Evolutionary conservation across 2,329 filamentous ascomycete genomes (phyloP), one percentile per base, ranked within the genome.

Genomic region (Mycosphaerella sp.): DNA sequence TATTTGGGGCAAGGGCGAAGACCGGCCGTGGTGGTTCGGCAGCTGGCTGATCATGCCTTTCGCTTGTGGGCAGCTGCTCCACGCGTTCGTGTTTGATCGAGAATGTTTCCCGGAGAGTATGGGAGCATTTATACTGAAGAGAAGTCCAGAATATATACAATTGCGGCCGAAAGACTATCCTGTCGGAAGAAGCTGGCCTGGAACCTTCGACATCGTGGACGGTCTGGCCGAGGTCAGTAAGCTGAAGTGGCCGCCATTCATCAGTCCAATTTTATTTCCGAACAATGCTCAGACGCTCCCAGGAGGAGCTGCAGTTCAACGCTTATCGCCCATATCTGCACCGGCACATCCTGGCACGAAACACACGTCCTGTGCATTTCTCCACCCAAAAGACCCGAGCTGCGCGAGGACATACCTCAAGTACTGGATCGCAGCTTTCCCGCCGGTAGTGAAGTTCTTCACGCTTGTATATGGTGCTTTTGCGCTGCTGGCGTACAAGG

Each of bases 261-360:
- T 86, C 44, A 91, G 88, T 0, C 91, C 91, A 1, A 91, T 89
- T 36, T 79, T 96, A 52, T 95, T 94, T 69, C 90, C 90, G 0
- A 75, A 76, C 55, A 77, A 79, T 12, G 62, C 64, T 40, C 48
- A 62, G n/a, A 62, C 62, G 6, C 80, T 94, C 0, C 81, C 86
- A 0, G 49, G 57, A 4, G 46, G 46, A 6, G 66, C 78, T 3
- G 75, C 82, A 3, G 77, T 95, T n/a, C 66, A 76, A 17, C 72
- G 79, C 10, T 84, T 96, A 50, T 78, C 84, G 0, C 87, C 89
- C 0, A 81, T 97, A 49, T 89, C 88, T 1, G 84, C 86, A 1
- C 80, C 86, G 25, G 91, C 91, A 0, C 91, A 97, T 64, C 91
- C 91, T 1, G 82, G 89, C 37, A 91, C 95, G 67, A 84, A 80